phyloP scores from a whole-genome alignment of 441 rosid genomes.

The Kokia cookei region DNA sequence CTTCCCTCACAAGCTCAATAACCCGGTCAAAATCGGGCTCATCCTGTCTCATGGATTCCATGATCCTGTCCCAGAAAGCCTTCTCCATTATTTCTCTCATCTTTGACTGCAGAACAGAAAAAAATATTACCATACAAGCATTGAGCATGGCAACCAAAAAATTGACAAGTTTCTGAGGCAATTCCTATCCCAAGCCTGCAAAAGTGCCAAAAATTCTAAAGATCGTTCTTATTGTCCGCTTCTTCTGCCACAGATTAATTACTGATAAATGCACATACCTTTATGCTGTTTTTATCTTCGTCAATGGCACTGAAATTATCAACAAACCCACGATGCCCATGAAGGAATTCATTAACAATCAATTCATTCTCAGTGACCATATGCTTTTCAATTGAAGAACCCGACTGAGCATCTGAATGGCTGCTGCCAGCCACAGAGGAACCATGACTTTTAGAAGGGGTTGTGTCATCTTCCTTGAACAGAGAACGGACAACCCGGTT shows the following conservation, averaged over 20 bases:
- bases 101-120: conserved; percentile 38
- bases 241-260: neutral
- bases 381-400: conserved; percentile 18
- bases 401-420: conserved; percentile 18
- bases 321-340: conserved; percentile 36
- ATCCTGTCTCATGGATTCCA: conserved; percentile 60
- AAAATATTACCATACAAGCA: neutral
- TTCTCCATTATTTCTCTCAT: conserved; percentile 72
- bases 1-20: conserved; percentile 77
- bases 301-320: conserved; percentile 29
- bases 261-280: conserved; percentile 42
- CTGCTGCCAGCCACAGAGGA: conserved; percentile 26
- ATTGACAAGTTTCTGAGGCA: neutral
- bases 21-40: conserved; percentile 55
- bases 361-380: conserved; percentile 55
- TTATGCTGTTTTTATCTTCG: conserved; percentile 37
- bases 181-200: neutral
- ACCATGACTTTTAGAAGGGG: conserved; percentile 22
- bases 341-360: conserved; percentile 69
- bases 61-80: conserved; percentile 81
- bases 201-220: neutral
- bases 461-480: conserved; percentile 34
- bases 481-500: conserved; percentile 57
- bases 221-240: neutral
- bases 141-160: neutral